Base-by-base conservation (phyloP, 2,329 filamentous ascomycete genomes). In the Ophiostoma ulmi region DNA sequence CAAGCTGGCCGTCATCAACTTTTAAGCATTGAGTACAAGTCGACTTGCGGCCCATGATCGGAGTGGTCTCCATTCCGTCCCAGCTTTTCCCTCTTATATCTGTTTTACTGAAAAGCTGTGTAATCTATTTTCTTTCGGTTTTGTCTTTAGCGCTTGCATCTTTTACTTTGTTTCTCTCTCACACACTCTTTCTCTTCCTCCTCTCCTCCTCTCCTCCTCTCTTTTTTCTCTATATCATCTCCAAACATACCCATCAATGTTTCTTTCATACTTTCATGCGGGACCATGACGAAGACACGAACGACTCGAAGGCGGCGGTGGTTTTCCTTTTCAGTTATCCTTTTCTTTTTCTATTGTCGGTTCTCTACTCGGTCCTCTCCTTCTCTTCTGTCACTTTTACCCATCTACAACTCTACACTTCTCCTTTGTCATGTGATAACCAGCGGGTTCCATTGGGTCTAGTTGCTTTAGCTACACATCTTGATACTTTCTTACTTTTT, bases 1-100 rank as follows among this genome's bases (percentile, higher is more conserved):
- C 75, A 80, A 75, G 75, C 61, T 76, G 68, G 75, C 75, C 11
- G 74, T 76, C 1, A 75, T 76, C 65, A 74, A 75, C 55, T 76
- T 76, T 26, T 69, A 74, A 69, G 74, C 69, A 73, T 31, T 4
- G 4, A 31, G 0, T 31, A 31, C 31, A 31, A 31, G 31, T 61
- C 8, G 22, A 13, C 8, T 26, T 31, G 44, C 20, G 3, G 58
- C 26, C 26, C 52, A 13, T 63, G 58, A 63, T 63, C 58, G 58
- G 58, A 63, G 22, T 26, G 52, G 58, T 31, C 58, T 63, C 52
- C 58, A 63, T 35, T 35, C 58, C 58, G 58, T 63, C 58, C 58
- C 58, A 63, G 66, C 66, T 48, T 63, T 48, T 31, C 31, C 31
- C 20, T 44, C 22, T 14, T 38, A 11, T n/a, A 13, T 11, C 2